Evolutionary conservation across 768 basidiomycete species (phyloP).

Genomic region (Pulveroboletus sp.): DNA sequence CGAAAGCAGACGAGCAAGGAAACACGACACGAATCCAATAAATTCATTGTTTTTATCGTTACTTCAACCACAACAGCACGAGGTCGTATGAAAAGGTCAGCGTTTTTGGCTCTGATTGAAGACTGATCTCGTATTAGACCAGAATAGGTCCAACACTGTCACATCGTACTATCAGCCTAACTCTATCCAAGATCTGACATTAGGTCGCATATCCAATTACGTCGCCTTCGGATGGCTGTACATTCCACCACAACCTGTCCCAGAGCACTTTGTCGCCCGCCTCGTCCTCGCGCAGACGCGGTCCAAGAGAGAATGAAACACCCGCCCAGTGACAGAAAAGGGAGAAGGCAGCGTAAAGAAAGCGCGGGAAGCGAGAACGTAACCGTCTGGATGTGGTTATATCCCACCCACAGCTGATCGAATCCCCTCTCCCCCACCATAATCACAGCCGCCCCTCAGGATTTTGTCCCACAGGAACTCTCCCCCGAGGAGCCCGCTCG

Average conservation of each 20-base stretch:
- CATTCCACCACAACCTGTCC: constrained; percentile 29
- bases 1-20: no score
- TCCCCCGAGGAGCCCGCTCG: constrained; percentile 64
- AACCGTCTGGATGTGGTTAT: constrained; percentile 44
- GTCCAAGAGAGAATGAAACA: constrained; percentile 66
- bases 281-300: constrained; percentile 46
- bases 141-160: no score
- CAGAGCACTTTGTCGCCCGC: constrained; percentile 30
- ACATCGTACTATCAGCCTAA: no score
- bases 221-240: no score
- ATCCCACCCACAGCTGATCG: constrained; percentile 34
- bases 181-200: no score
- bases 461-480: constrained; percentile 35
- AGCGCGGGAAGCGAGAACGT: constrained; percentile 78
- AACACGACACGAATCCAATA: no score
- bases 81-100: no score
- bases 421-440: constrained; percentile 31
- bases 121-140: no score
- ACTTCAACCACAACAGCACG: no score
- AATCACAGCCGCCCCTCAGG: constrained; percentile 29
- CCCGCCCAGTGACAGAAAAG: constrained; percentile 70
- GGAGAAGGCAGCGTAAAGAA: constrained; percentile 83
- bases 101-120: no score
- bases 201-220: no score
- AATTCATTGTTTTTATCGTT: no score